A percentile compares a stretch with the other conserved stretches of the same genome.
These are phyloP conservation scores for Puccinia novopanici DNA, from an alignment of 1,284 basidiomycete species.

Conservation along the genomic window DNA sequence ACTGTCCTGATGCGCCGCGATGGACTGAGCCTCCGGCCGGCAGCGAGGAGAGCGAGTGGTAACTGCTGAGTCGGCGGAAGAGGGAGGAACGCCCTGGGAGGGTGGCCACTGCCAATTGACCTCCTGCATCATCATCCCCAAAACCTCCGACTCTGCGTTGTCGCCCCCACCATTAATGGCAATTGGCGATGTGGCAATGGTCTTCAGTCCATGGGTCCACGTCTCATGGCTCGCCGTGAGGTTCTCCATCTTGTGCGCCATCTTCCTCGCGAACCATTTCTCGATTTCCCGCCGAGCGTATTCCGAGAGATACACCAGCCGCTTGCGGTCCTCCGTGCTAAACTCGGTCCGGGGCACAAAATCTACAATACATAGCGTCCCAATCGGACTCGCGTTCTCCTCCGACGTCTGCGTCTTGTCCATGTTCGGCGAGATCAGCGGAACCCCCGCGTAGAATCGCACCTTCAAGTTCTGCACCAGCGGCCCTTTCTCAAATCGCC, in stretches of 20 bases:
- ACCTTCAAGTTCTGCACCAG: constrained; percentile 19
- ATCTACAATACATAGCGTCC: constrained; percentile 57
- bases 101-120: neutral
- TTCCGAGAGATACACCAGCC: constrained; percentile 53
- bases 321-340: constrained; percentile 53
- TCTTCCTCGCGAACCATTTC: constrained; percentile 52
- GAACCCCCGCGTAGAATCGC: constrained; percentile 51
- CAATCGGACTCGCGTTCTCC: constrained; percentile 53
- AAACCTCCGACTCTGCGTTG: neutral
- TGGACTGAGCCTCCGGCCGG: neutral
- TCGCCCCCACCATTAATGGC: neutral
- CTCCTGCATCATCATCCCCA: neutral
- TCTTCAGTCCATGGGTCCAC: constrained; percentile 13
- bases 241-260: constrained; percentile 23
- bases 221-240: constrained; percentile 3
- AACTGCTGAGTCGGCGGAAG: neutral
- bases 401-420: constrained; percentile 32
- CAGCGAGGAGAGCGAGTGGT: neutral
- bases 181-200: neutral
- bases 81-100: neutral
- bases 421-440: constrained; percentile 44
- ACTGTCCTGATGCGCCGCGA: neutral
- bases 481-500: constrained; percentile 45
- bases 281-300: constrained; percentile 53
- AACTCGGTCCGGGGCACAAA: constrained; percentile 54